A percentile compares a stretch with the other conserved stretches of the same genome.
Evolutionary conservation across 2,329 filamentous ascomycete genomes (phyloP).

Genomic region (Cladosporium sp.): DNA sequence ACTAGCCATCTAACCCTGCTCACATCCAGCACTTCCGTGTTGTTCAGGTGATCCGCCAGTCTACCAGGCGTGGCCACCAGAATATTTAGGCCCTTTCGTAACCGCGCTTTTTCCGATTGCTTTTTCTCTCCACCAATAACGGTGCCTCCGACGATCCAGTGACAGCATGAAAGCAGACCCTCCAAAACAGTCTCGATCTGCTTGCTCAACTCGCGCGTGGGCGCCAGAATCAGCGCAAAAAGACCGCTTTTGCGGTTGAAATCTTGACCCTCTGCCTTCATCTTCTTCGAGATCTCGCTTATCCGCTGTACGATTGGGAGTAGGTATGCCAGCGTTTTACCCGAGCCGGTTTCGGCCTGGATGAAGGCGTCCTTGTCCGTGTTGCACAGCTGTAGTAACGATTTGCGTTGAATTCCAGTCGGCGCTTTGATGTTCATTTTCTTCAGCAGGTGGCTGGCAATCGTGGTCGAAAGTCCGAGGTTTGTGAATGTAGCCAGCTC

Average conservation of each 20-base stretch:
- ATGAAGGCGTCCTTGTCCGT: constrained; percentile 89
- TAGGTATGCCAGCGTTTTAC: constrained; percentile 95
- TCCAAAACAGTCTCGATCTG: constrained; percentile 88
- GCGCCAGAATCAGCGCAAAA: constrained; percentile 90
- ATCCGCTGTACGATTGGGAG: constrained; percentile 87
- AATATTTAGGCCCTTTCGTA: constrained; percentile 93
- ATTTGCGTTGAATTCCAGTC: constrained; percentile 89
- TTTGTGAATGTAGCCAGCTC: constrained; percentile 82
- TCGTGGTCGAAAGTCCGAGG: constrained; percentile 71
- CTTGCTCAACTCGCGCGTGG: constrained; percentile 88
- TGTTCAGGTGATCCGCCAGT: constrained; percentile 83
- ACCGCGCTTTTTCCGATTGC: constrained; percentile 82
- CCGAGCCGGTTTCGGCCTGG: constrained; percentile 93
- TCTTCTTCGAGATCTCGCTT: constrained; percentile 61
- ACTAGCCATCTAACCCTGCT: constrained; percentile 90
- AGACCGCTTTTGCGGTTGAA: constrained; percentile 82
- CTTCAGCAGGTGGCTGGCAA: constrained; percentile 75
- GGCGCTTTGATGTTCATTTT: constrained; percentile 88
- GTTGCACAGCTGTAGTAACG: constrained; percentile 73
- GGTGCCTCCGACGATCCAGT: constrained; percentile 89
- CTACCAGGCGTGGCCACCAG: constrained; percentile 90
- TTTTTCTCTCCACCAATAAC: constrained; percentile 70
- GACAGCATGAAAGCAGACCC: constrained; percentile 77
- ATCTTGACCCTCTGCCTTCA: constrained; percentile 37
- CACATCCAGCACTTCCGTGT: constrained; percentile 84